phyloP scores from a whole-genome alignment of 192 early-diverging fungal genomes.

The Backusella australiensis region DNA sequence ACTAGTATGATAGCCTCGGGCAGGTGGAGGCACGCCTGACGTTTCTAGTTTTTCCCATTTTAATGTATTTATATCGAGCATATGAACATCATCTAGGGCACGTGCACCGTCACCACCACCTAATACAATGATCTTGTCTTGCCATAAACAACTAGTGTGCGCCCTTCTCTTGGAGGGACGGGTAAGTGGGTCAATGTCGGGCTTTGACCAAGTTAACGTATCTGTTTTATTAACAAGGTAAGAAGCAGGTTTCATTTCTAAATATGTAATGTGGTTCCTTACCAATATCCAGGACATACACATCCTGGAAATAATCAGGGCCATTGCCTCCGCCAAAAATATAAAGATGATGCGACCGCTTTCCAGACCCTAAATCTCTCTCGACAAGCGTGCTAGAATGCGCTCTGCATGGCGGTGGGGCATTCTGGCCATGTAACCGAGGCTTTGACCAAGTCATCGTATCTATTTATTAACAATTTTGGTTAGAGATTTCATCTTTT shows the following conservation, averaged over 20 bases:
- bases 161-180: slow-evolving; percentile 71
- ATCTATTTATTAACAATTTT: slow-evolving; percentile 46
- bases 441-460: slow-evolving; percentile 79
- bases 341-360: slow-evolving; percentile 51
- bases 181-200: slow-evolving; percentile 42
- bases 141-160: slow-evolving; percentile 79
- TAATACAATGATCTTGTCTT: slow-evolving; percentile 75
- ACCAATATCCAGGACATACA: slow-evolving; percentile 77
- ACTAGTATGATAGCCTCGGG: slow-evolving; percentile 86
- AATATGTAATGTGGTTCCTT: background rate
- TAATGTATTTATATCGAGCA: slow-evolving; percentile 44
- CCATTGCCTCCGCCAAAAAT: slow-evolving; percentile 90
- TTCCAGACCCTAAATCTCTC: slow-evolving; percentile 27
- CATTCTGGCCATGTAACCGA: slow-evolving; percentile 58
- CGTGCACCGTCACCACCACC: slow-evolving; percentile 85
- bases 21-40: slow-evolving; percentile 58
- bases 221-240: slow-evolving; percentile 25
- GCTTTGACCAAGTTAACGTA: slow-evolving; percentile 73
- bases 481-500: background rate
- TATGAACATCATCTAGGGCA: slow-evolving; percentile 80
- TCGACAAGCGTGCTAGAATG: slow-evolving; percentile 76
- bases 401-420: slow-evolving; percentile 74
- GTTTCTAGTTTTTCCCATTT: slow-evolving; percentile 67
- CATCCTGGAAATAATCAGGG: slow-evolving; percentile 75
- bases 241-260: background rate